Base-by-base conservation (phyloP, 495 filamentous ascomycete genomes). In the Entonaema liquescens region DNA sequence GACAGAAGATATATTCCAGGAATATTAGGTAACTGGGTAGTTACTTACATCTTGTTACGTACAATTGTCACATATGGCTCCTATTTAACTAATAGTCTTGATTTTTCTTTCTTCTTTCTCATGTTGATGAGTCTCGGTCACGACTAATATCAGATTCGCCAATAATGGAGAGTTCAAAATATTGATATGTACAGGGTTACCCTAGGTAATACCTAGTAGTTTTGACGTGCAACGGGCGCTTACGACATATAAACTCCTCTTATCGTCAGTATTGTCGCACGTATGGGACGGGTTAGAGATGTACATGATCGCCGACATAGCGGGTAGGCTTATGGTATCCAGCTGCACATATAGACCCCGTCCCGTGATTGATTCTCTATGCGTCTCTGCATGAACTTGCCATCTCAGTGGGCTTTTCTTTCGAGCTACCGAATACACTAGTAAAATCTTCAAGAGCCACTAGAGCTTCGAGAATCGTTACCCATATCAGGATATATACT, bases 301-400 rank as follows among this genome's bases (percentile, higher is more conserved):
- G 47, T 59, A 60, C 57, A 38, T 40, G 49, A 61, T 33, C 50
- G 33, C 29, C 63, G 44, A 58, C 6, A 19, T 50, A 42, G 9
- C 52, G 40, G 59, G 26, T 56, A 59, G 70, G 61, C 35, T 73
- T 33, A 52, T 33, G 31, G 44, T 55, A 65, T 61, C 42, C 36
- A 50, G 56, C 44, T 38, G 26, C 36, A 59, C 56, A 59, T 61
- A 31, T 60, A 49, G 54, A 29, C 40, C 40, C 33, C 15, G 58
- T 73, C 70, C 70, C 70, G 70, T 73, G 70, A 73, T 69, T 59
- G 36, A 69, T 62, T 35, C 47, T 65, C 54, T 33, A 73, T 73
- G 70, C 70, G 47, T 59, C 61, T 66, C 26, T 62, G 70, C 70
- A 73, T 65, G 60, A 62, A 61, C 19, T 56, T 19, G 25, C 52